Conservation (phyloP, 106 monocot genomes). For the Phalaenopsis aphrodite region DNA sequence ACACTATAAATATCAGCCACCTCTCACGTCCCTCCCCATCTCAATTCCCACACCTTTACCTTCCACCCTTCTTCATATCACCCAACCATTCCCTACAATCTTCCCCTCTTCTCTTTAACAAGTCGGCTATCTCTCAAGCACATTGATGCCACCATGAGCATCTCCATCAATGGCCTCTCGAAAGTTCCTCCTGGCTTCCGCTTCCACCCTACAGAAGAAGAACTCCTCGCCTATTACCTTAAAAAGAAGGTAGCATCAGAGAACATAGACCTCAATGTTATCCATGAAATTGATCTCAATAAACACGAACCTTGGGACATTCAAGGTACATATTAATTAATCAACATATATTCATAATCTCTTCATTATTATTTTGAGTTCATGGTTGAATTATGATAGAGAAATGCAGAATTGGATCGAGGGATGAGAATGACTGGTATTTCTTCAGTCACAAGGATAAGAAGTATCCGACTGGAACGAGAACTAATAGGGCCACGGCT, state of each 20-base stretch:
- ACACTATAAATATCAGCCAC: too few species aligned
- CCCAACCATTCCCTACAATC: too few species aligned
- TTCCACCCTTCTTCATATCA: too few species aligned
- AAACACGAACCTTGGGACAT: slow-evolving; percentile 98
- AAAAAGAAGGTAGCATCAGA: slow-evolving; percentile 70
- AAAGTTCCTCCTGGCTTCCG: slow-evolving; percentile 86
- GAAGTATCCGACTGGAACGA: slow-evolving; percentile 90
- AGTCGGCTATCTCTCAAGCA: too few species aligned
- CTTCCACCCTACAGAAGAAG: slow-evolving; percentile 94
- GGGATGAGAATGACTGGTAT: slow-evolving; percentile 96
- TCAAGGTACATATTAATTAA: slow-evolving; percentile 38
- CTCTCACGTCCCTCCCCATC: too few species aligned
- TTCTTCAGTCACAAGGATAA: slow-evolving; percentile 99
- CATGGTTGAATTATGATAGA: slow-evolving; percentile 15
- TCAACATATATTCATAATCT: background rate
- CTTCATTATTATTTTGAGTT: too few species aligned
- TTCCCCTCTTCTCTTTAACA: too few species aligned
- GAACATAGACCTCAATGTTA: slow-evolving; percentile 83
- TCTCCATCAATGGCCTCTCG: slow-evolving; percentile 76
- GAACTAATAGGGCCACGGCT: slow-evolving; percentile 86
- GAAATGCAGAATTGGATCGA: slow-evolving; percentile 82
- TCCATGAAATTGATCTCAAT: slow-evolving; percentile 86
- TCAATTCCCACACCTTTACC: too few species aligned
- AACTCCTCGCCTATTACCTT: slow-evolving; percentile 84
- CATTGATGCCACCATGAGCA: slow-evolving; percentile 45